Conservation (phyloP, 208 protist species). For the Trypanosoma mega region DNA sequence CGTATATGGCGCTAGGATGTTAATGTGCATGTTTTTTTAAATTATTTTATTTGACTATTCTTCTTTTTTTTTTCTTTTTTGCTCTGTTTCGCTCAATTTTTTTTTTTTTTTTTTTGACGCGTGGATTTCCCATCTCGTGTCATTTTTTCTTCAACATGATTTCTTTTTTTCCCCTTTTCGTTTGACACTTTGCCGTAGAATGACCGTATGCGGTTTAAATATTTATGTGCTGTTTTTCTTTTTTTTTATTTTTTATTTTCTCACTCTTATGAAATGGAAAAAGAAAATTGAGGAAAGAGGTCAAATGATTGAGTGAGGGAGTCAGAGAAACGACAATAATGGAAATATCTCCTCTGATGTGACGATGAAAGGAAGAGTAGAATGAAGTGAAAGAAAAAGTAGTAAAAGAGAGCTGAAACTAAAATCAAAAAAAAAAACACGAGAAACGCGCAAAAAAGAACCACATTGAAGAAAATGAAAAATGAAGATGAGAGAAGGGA, state of each 20-base stretch:
- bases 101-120: too few relatives aligned
- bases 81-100: too few relatives aligned
- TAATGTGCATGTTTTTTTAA: neutral
- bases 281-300: neutral
- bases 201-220: too few relatives aligned
- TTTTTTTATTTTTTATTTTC: neutral
- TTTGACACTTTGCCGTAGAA: conserved; percentile 1
- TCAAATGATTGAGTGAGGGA: neutral
- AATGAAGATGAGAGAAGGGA: too few relatives aligned
- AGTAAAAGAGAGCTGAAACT: neutral
- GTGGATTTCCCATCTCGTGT: neutral
- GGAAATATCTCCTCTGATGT: too few relatives aligned
- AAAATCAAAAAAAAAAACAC: neutral
- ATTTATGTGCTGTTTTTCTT: conserved; percentile 4
- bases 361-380: neutral
- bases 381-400: neutral
- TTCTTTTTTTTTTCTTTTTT: conserved; percentile 13
- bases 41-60: conserved; percentile 7
- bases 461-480: too few relatives aligned
- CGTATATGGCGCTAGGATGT: too few relatives aligned
- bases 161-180: neutral
- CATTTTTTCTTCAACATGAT: neutral
- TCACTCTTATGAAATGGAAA: neutral
- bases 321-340: neutral
- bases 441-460: neutral